Evolutionary conservation across 306 rosid genomes (phyloP).

Genomic region (Lathyrus sativus): DNA sequence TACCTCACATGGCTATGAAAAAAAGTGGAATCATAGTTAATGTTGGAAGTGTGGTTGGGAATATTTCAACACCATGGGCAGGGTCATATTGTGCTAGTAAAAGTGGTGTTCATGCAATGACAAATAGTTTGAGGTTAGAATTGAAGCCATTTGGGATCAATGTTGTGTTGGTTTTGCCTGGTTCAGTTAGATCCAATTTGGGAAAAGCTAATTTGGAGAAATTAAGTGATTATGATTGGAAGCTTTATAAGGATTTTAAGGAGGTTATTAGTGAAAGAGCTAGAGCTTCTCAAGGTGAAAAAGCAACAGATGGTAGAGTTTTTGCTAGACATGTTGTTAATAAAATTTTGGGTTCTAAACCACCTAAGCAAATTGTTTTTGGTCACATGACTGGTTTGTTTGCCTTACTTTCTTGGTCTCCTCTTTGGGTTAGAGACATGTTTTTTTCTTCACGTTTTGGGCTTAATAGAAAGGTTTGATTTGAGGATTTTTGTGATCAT

Average conservation of each 20-base stretch:
- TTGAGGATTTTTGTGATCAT: conserved; percentile 17
- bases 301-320: conserved; percentile 59
- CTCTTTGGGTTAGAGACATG: conserved; percentile 69
- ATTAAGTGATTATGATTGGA: conserved; percentile 55
- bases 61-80: conserved; percentile 80
- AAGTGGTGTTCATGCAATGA: conserved; percentile 69
- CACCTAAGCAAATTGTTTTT: conserved; percentile 67
- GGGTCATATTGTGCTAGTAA: conserved; percentile 80
- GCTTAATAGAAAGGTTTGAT: conserved; percentile 49
- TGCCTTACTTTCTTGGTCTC: conserved; percentile 69
- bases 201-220: conserved; percentile 58
- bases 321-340: conserved; percentile 69
- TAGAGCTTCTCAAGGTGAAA: conserved; percentile 72
- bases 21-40: conserved; percentile 70
- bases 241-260: conserved; percentile 60
- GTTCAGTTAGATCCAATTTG: conserved; percentile 70
- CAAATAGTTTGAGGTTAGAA: conserved; percentile 64
- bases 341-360: conserved; percentile 54
- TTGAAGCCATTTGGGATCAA: conserved; percentile 71
- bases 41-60: conserved; percentile 70
- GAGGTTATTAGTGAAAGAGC: conserved; percentile 66
- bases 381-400: conserved; percentile 80
- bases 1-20: conserved; percentile 68
- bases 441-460: conserved; percentile 69
- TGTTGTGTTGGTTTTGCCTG: conserved; percentile 73